Percentiles rank a stretch among this genome's conserved stretches.
Conservation (phyloP, 768 basidiomycete genomes). For the Lentinula edodes region DNA sequence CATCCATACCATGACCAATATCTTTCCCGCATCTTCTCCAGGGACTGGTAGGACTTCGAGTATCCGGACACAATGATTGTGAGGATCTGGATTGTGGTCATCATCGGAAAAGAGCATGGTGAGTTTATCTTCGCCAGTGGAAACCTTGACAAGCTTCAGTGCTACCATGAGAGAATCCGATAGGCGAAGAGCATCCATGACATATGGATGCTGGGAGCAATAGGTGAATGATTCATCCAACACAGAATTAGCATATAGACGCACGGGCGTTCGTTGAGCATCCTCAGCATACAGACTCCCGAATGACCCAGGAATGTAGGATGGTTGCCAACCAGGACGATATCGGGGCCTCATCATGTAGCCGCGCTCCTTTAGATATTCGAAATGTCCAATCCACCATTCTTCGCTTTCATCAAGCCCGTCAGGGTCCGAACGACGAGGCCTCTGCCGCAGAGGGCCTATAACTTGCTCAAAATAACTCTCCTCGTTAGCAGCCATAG, state of each 20-base stretch:
- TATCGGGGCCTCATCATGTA: conserved; percentile 14
- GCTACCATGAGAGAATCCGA: conserved; percentile 15
- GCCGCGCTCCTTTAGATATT: conserved; percentile 12
- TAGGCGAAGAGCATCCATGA: conserved; percentile 14
- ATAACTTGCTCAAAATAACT: background rate
- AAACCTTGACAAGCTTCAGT: conserved; percentile 12
- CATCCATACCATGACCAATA: conserved; percentile 25
- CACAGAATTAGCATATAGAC: too few relatives aligned
- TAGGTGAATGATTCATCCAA: background rate
- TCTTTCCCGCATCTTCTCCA: conserved; percentile 4
- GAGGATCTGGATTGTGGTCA: conserved; percentile 13
- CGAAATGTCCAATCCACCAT: conserved; percentile 11
- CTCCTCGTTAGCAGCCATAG: too few relatives aligned
- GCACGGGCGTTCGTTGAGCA: background rate
- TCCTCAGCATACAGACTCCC: background rate
- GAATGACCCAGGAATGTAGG: conserved; percentile 8
- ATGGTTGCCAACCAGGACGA: conserved; percentile 14
- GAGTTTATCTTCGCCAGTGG: conserved; percentile 12
- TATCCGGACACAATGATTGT: conserved; percentile 24
- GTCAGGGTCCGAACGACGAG: too few relatives aligned
- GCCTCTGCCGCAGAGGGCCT: background rate
- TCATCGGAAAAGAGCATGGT: conserved; percentile 13
- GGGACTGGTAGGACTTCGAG: conserved; percentile 17
- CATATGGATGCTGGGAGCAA: background rate
- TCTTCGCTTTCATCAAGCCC: background rate